Evolutionary conservation across 495 filamentous ascomycete species (phyloP), one percentile per base, ranked within the genome.

Genomic region (Penicillium paxilli): DNA sequence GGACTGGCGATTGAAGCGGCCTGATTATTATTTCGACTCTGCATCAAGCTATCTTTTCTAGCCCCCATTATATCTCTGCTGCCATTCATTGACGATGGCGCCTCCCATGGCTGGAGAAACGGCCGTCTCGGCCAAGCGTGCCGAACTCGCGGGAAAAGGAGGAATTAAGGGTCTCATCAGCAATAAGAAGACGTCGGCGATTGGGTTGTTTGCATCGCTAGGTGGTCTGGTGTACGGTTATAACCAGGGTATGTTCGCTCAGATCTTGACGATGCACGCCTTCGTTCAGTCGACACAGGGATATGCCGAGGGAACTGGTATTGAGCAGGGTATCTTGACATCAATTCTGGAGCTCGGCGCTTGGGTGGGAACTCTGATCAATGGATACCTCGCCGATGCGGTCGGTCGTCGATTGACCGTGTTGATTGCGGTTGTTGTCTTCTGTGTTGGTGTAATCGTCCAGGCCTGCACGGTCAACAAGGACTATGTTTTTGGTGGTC

Each of bases 281-380:
- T 72, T 72, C 50, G 59, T 63, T 9, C 28, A 48, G 12, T 63
- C 67, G 3, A 69, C 66, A 3, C 51, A 69, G 23, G 54, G 55
- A 32, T 68, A 79, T 60, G 58, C 77, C 55, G 47, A 71, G 47
- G 19, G 70, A 51, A 61, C 82, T 10, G 82, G 87, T 23, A 74
- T 86, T 17, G 62, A 64, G 3, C 83, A 71, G 30, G 87, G 85
- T 2, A 75, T 86, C 81, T 65, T 91, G 30, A 89, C 87, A 1
- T 80, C 89, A 1, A 91, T 93, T 65, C 82, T 93, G 59, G 89
- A 92, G 61, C 81, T 95, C 3, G 90, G 90, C 58, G 90, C 89
- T 38, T 92, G 89, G 89, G 55, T 92, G 16, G 90, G 90, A 21
- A 85, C 87, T 0, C 74, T 93, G 23, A 76, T 86, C 44, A 88